Base-by-base conservation (phyloP, 352 stramenopile genomes). In the Pythium apleroticum region DNA sequence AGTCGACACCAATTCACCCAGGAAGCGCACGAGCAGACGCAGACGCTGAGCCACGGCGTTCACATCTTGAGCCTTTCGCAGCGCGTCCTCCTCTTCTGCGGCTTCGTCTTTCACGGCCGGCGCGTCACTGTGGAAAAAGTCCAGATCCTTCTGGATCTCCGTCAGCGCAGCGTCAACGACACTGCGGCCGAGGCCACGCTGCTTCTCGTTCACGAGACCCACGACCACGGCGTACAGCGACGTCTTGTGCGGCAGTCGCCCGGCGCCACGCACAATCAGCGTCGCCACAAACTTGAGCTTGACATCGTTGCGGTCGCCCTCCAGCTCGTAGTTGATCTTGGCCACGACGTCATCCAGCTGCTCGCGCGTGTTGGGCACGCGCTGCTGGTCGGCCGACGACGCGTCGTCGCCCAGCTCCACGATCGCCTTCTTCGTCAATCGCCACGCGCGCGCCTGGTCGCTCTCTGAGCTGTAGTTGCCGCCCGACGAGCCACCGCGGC, bases 361-460 rank as follows among this genome's bases (percentile, higher is more conserved):
- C 15, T 89, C 80, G 37, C 74, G 80, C 43, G 20, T 22, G 43
- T 50, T 50, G n/a, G 20, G 43, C n/a, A 50, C 43, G n/a, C 43
- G 43, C 43, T 46, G 37, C 37, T 50, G 43, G 43, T 50, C 43
- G 20, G 62, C 73, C 2, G 71, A 30, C 49, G 66, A 59, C 10
- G 66, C 49, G 25, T 73, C 65, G 61, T 90, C 83, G 10, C 81
- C 77, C 3, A 93, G 72, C 63, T 93, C 82, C 37, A 95, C 71
- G 46, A 93, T 66, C 24, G 72, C 76, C 65, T 95, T 91, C 64
- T 91, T 91, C 30, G 80, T 73, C 49, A 93, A 61, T 8, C 84
- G 82, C 84, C 84, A 93, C 25, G 78, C 69, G 14, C 84, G 80
- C 39, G 80, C 82, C 41, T 78, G 70, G 50, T 93, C 82, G 66